Conservation (phyloP, 2,329 filamentous ascomycete species). For the Erysiphe pisi region DNA sequence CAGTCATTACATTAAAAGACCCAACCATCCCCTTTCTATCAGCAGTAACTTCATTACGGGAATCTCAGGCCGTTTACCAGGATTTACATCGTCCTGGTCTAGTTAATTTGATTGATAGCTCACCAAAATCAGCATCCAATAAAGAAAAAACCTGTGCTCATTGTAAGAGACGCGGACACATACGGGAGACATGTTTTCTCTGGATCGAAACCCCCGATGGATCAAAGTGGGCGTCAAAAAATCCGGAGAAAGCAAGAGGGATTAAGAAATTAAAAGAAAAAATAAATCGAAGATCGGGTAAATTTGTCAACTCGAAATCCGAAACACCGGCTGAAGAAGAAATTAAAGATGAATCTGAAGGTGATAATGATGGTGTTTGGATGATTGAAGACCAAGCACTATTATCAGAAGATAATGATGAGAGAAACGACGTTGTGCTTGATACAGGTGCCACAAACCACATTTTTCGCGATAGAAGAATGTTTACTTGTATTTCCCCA, state of each 20-base stretch:
- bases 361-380: neutral
- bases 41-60: neutral
- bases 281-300: neutral
- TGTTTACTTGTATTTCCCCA: neutral
- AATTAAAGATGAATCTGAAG: neutral
- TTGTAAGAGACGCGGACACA: neutral
- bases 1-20: neutral
- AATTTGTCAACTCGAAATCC: too few relatives aligned
- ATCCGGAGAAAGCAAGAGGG: neutral
- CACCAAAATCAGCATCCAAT: neutral
- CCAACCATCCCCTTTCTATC: constrained; percentile 5
- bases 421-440: neutral
- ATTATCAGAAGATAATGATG: neutral
- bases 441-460: constrained; percentile 21
- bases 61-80: neutral
- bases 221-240: neutral
- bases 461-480: neutral
- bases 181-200: constrained; percentile 3
- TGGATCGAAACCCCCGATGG: neutral
- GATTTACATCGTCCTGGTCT: neutral
- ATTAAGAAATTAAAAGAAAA: neutral
- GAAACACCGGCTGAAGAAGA: too few relatives aligned
- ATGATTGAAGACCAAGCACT: neutral
- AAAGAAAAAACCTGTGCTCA: neutral
- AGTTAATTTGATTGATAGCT: neutral